These are phyloP conservation scores for Wallacemonas sp. DNA, from an alignment of 208 protist genomes.

Conservation along the genomic window DNA sequence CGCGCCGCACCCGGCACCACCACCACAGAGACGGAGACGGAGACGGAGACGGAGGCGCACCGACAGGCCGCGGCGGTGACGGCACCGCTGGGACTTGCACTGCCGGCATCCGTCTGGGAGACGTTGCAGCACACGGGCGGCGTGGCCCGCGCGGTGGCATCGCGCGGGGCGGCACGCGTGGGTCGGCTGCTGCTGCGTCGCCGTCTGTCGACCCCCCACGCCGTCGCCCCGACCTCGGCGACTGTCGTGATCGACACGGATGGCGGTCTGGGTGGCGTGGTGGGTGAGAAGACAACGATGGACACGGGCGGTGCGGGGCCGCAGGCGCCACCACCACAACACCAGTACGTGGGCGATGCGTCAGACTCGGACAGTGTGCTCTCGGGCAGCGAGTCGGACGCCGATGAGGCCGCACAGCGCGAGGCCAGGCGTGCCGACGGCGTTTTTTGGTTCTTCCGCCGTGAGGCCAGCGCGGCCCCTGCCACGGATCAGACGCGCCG, in stretches of 20 bases:
- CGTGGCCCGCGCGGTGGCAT: conserved; percentile 1
- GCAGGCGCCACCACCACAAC: not conserved
- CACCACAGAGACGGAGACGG: no score
- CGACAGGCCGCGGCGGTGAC: no score
- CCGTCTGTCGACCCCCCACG: not conserved
- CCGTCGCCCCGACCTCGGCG: not conserved
- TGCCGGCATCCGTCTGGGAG: not conserved
- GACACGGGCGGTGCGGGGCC: no score
- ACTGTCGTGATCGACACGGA: not conserved
- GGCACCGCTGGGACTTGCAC: not conserved
- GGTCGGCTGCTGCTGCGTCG: conserved; percentile 3
- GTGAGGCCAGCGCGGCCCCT: not conserved
- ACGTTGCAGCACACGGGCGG: not conserved
- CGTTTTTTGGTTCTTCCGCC: conserved; percentile 6
- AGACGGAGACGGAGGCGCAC: no score
- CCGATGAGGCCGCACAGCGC: not conserved
- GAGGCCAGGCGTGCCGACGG: not conserved
- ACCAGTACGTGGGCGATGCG: no score
- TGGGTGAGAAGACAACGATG: not conserved
- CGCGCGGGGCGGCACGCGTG: not conserved
- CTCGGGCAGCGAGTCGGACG: not conserved
- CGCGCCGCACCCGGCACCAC: no score
- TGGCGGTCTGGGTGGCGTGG: not conserved
- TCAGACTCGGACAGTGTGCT: no score
- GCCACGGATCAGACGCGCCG: conserved; percentile 1